A percentile compares a stretch with the other conserved stretches of the same genome.
Evolutionary conservation across 768 basidiomycete genomes (phyloP).

Genomic region (Mycena vitilis): DNA sequence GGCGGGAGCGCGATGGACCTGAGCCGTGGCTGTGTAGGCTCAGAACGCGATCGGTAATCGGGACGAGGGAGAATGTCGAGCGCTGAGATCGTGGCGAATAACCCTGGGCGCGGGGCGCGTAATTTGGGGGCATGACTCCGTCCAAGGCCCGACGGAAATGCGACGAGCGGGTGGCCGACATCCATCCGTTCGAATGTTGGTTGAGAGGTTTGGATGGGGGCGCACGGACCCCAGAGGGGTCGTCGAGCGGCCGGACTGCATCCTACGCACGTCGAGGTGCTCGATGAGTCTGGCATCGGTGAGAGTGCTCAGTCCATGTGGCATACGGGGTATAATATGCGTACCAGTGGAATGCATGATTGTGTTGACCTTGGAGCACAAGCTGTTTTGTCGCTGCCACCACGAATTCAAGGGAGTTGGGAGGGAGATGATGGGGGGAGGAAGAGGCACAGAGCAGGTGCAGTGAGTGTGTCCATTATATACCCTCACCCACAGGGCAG

Average conservation of each 20-base stretch:
- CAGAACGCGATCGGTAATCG: not conserved
- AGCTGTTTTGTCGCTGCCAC: constrained; percentile 1
- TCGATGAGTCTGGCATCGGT: constrained; percentile 4
- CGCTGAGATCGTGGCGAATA: not conserved
- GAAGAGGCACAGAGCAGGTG: not conserved
- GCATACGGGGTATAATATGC: not conserved
- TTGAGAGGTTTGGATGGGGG: not conserved
- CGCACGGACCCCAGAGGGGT: not conserved
- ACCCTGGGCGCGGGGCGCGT: not conserved
- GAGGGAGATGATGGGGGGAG: not conserved
- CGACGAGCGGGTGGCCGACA: not conserved
- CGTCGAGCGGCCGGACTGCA: not conserved
- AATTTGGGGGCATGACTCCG: no score
- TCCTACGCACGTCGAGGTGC: not conserved
- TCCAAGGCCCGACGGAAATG: no score
- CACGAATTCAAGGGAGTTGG: not conserved
- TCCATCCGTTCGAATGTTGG: not conserved
- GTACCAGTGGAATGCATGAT: not conserved
- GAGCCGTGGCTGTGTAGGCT: constrained; percentile 8
- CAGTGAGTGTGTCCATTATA: not conserved
- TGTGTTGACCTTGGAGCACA: not conserved
- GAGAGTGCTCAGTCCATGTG: not conserved
- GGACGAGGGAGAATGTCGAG: not conserved
- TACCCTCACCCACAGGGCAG: not conserved
- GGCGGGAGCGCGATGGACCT: constrained; percentile 16